Evolutionary conservation across 345 rosid species (phyloP).

Genomic region (Salix viminalis): DNA sequence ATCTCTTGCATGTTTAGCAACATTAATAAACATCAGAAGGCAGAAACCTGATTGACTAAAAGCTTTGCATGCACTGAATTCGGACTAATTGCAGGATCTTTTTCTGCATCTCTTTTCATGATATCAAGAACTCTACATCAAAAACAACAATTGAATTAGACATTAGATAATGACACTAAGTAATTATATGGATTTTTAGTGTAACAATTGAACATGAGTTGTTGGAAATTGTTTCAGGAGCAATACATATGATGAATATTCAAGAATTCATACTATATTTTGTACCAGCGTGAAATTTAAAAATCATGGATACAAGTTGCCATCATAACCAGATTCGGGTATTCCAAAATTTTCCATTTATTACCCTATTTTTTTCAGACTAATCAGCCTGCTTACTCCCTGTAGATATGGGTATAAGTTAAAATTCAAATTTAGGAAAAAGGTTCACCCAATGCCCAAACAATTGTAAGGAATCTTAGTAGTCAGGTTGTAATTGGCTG

Average conservation of each 20-base stretch:
- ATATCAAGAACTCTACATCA: slow-evolving; percentile 74
- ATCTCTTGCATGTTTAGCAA: not conserved
- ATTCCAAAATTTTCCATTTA: not conserved
- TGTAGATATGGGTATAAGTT: not conserved
- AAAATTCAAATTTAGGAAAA: not conserved
- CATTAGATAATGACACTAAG: not conserved
- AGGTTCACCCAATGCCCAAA: not conserved
- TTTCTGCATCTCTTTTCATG: slow-evolving; percentile 65
- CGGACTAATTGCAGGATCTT: slow-evolving; percentile 59
- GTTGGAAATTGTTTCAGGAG: not conserved
- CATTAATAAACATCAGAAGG: slow-evolving; percentile 12
- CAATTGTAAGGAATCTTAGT: not conserved
- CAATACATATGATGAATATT: not conserved
- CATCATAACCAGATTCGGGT: not conserved
- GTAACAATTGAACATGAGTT: not conserved
- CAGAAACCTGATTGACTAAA: slow-evolving; percentile 70
- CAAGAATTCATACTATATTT: not conserved
- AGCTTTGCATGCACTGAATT: slow-evolving; percentile 55
- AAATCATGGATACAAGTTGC: not conserved
- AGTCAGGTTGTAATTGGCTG: not conserved
- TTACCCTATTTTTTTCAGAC: not conserved
- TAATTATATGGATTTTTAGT: not conserved
- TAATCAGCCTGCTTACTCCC: not conserved
- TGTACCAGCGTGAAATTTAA: not conserved
- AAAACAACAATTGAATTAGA: not conserved